Base-by-base conservation (phyloP, 2,329 filamentous ascomycete genomes). In the Ampelomyces quisqualis region DNA sequence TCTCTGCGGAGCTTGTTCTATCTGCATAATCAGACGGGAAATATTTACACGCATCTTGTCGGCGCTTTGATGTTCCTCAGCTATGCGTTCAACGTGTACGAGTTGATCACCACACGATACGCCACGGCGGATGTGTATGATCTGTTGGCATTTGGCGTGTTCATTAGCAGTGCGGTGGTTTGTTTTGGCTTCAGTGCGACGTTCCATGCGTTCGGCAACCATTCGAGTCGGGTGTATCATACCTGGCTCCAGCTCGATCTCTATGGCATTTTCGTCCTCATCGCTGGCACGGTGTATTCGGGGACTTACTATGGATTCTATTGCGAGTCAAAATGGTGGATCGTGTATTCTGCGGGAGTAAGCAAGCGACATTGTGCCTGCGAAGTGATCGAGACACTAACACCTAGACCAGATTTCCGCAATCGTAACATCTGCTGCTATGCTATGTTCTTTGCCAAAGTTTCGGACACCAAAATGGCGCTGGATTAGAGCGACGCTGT, bases 401-500 rank as follows among this genome's bases (percentile, higher is more conserved):
- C 4, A 4, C 15, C 5, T 15, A 22, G 11, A 4, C 5, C 2
- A 33, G 13, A 43, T 43, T 6, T 31, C 34, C 2, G 23, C 28
- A 1, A 43, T 43, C 2, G 40, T 43, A 2, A 38, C 14, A 14
- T 21, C 23, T 19, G 40, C 40, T 5, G 40, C 34, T 2, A 38
- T 32, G 4, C 27, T 43, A 8, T 43, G 40, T 20, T 43, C 40
- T n/a, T 23, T 43, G 11, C 40, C 40, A 1, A 9, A 22, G 5
- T 43, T 43, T 13, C 40, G 40, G 2, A 43, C 40, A 3, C 40
- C 40, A 2, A 43, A 43, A 20, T 43, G 40, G 40, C 34, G 40
- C 0, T 43, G 40, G 40, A 34, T 21, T 11, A 37, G 40, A 18
- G 40, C 40, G 28, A 33, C 34, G 13, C 19, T 43, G 19, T 43